A percentile compares a stretch with the other conserved stretches of the same genome.
phyloP scores from a whole-genome alignment of 2,329 filamentous ascomycete genomes.

The Blastomyces emzantsi region DNA sequence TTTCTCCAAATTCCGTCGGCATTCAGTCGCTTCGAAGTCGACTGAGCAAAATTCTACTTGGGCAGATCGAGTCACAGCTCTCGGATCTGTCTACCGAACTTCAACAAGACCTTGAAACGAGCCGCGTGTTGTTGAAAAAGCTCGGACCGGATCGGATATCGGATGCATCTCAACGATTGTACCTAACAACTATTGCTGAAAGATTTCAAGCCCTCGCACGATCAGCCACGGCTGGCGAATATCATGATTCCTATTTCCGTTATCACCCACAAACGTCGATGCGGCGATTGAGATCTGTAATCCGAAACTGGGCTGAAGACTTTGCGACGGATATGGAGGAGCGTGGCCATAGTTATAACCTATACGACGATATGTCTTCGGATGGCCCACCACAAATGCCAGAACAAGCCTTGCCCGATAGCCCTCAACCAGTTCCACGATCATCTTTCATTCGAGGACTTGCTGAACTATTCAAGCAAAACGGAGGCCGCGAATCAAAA shows the following conservation, averaged over 20 bases:
- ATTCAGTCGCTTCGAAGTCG: constrained; percentile 25
- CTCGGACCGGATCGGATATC: constrained; percentile 22
- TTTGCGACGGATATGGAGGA: constrained; percentile 19
- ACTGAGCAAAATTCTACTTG: constrained; percentile 27
- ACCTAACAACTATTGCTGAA: constrained; percentile 19
- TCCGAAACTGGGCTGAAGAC: constrained; percentile 19
- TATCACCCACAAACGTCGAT: constrained; percentile 12
- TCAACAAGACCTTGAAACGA: constrained; percentile 27
- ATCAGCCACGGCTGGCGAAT: constrained; percentile 21
- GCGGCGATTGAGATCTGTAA: constrained; percentile 18
- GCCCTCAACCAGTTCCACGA: constrained; percentile 15
- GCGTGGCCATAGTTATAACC: constrained; percentile 19
- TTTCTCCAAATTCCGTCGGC: constrained; percentile 24
- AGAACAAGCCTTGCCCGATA: constrained; percentile 12
- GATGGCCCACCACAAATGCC: constrained; percentile 6
- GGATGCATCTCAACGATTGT: constrained; percentile 15
- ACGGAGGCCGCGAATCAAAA: constrained; percentile 25
- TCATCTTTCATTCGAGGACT: constrained; percentile 15
- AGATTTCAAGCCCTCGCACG: constrained; percentile 17
- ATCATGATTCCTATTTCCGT: constrained; percentile 21
- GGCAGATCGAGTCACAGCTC: constrained; percentile 28
- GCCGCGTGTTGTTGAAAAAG: constrained; percentile 22
- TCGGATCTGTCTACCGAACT: constrained; percentile 32
- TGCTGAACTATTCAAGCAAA: constrained; percentile 14
- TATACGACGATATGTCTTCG: constrained; percentile 13